Base-by-base conservation (phyloP, 1,284 basidiomycete genomes). In the Coniferiporia weirii region DNA sequence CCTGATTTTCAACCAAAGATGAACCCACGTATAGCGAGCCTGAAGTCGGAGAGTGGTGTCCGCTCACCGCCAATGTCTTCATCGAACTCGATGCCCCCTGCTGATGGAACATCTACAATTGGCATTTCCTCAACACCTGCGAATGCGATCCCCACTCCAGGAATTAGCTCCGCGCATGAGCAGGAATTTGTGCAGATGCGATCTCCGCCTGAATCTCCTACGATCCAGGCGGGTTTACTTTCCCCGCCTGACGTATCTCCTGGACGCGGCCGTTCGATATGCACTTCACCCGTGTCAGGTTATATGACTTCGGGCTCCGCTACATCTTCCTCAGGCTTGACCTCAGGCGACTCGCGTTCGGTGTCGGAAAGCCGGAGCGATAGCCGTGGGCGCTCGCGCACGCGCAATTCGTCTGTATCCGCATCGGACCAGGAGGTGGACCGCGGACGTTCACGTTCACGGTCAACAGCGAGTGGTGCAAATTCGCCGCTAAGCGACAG, bases 181-280 rank as follows among this genome's bases (percentile, higher is more conserved):
- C 52, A 49, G 17, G 54, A 61, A 1, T 22, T 43, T 58, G 20
- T 27, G 19, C 47, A 17, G 17, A 54, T 58, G 47, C 52, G 52
- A 6, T 54, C 60, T 20, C 59, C 54, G 48, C 52, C 59, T 4
- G 59, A 47, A 8, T 57, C 54, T 6, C 59, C 59, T 27, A 40
- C 20, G 3, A 43, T 54, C 38, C 51, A 55, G n/a, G 8, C 49
- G 32, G 52, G 52, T 19, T 22, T 59, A 27, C 52, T 61, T 1
- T 61, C 60, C 19, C 60, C 60, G 19, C 56, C 60, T 12, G 56
- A 57, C 17, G 50, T 58, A 17, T 61, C 59, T 38, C 59, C 59
- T 10, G 38, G 38, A 40, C 50, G 59, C 38, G 59, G 59, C 7
- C 54, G 59, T 22, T 61, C 55, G n/a, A 38, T 20, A 15, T 56